Evolutionary conservation across 2,329 filamentous ascomycete species (phyloP).

Genomic region (Phialophora chinensis): DNA sequence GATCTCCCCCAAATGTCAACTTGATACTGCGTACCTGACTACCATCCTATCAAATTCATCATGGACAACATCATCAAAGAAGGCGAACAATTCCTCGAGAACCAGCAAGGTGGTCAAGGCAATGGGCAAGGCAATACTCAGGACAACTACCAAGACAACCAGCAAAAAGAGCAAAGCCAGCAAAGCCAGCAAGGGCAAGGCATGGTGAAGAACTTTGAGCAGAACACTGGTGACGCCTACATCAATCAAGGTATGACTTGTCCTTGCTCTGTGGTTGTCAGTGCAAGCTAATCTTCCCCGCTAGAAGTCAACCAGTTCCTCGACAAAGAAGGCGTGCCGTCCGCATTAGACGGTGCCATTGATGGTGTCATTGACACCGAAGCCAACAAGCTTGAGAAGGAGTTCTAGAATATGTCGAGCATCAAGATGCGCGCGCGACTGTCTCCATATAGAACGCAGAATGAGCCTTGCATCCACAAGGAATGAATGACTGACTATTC

Average conservation of each 20-base stretch:
- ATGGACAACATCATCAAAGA: slow-evolving; percentile 13
- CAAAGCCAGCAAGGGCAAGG: slow-evolving; percentile 5
- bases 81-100: slow-evolving; percentile 14
- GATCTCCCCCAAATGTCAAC: too few relatives aligned
- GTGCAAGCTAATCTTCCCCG: neutral
- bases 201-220: slow-evolving; percentile 17
- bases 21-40: too few relatives aligned
- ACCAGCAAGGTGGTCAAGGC: neutral
- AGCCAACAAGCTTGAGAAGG: slow-evolving; percentile 19
- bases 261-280: neutral
- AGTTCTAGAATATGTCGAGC: neutral
- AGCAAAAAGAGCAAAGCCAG: slow-evolving; percentile 8
- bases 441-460: too few relatives aligned
- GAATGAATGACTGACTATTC: neutral
- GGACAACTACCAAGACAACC: neutral
- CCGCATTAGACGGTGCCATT: slow-evolving; percentile 10
- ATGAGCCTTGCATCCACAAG: neutral
- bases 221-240: slow-evolving; percentile 18
- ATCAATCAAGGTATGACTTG: slow-evolving; percentile 16
- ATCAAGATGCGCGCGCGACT: neutral
- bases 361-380: slow-evolving; percentile 16
- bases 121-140: slow-evolving; percentile 3
- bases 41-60: neutral
- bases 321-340: slow-evolving; percentile 11
- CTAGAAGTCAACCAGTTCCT: slow-evolving; percentile 16